Conservation (phyloP, 2,329 filamentous ascomycete species). For the Xylariaceae sp. region DNA sequence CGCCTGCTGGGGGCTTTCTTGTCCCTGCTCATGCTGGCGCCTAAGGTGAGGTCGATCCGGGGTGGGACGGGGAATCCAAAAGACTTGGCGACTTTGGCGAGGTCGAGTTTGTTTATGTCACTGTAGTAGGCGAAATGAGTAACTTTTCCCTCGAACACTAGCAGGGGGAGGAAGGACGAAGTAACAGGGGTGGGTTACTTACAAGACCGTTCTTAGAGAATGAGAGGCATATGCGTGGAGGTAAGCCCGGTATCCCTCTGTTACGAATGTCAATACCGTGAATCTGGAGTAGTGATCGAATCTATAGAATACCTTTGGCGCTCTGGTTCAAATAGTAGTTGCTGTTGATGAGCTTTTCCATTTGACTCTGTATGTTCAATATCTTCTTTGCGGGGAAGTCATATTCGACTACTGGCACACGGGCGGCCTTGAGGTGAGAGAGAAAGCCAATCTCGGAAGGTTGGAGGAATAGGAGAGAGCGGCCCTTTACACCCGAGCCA, state of each 20-base stretch:
- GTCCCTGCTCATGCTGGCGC: constrained; percentile 67
- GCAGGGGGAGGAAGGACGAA: no score
- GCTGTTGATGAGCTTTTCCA: constrained; percentile 88
- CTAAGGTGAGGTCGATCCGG: constrained; percentile 71
- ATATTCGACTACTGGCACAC: constrained; percentile 92
- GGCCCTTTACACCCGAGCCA: constrained; percentile 75
- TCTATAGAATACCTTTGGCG: constrained; percentile 63
- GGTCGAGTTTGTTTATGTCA: constrained; percentile 41
- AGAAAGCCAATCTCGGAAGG: constrained; percentile 90
- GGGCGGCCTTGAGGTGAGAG: constrained; percentile 77
- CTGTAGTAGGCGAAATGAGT: constrained; percentile 2
- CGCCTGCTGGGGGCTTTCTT: constrained; percentile 62
- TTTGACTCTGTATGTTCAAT: constrained; percentile 79
- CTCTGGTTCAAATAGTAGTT: constrained; percentile 97
- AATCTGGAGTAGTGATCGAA: not conserved
- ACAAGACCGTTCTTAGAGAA: constrained; percentile 71
- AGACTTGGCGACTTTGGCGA: constrained; percentile 77
- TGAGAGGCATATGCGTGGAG: constrained; percentile 89
- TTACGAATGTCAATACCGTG: not conserved
- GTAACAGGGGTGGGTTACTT: constrained; percentile 62
- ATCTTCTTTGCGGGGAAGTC: constrained; percentile 93
- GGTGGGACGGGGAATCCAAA: constrained; percentile 77
- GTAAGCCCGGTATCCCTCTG: constrained; percentile 58
- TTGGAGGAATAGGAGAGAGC: constrained; percentile 87
- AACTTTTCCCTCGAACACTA: not conserved